Conservation (phyloP, 2,329 filamentous ascomycete genomes). For the Teratosphaeria gauchensis region DNA sequence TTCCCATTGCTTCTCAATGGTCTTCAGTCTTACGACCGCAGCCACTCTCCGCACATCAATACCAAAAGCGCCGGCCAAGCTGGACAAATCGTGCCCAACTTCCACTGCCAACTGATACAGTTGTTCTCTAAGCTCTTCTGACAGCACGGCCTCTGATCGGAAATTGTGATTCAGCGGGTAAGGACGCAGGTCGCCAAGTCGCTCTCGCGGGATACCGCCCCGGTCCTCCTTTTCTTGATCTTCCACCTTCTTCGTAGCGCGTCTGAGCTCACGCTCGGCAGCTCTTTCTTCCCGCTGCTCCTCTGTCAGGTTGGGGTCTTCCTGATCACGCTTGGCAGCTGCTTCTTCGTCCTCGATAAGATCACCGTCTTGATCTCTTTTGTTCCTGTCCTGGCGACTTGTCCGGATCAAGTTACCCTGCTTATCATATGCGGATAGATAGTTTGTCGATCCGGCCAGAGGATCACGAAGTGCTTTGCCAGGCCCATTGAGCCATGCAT, state of each 20-base stretch:
- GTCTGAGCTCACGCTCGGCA: not conserved
- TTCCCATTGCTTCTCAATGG: conserved; percentile 71
- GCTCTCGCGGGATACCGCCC: conserved; percentile 18
- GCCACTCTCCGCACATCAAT: conserved; percentile 77
- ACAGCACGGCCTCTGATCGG: conserved; percentile 61
- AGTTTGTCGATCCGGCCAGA: conserved; percentile 43
- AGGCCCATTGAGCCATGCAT: conserved; percentile 49
- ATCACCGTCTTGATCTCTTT: conserved; percentile 8
- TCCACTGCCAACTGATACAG: conserved; percentile 61
- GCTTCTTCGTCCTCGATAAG: conserved; percentile 18
- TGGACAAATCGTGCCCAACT: conserved; percentile 60
- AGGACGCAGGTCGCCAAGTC: conserved; percentile 37
- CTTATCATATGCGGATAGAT: conserved; percentile 45
- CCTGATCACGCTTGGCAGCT: conserved; percentile 6
- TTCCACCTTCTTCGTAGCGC: conserved; percentile 5
- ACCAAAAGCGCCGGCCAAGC: conserved; percentile 65
- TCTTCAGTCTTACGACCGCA: conserved; percentile 75
- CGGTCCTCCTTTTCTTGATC: conserved; percentile 13
- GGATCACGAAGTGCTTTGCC: conserved; percentile 41
- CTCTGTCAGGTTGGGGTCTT: conserved; percentile 5
- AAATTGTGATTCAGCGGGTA: conserved; percentile 70
- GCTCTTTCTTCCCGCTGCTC: conserved; percentile 5
- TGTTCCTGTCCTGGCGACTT: conserved; percentile 14
- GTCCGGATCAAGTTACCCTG: conserved; percentile 38
- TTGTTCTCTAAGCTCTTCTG: conserved; percentile 60